phyloP scores from a whole-genome alignment of 169 alveolate genomes.

The Plasmodium knowlesi region DNA sequence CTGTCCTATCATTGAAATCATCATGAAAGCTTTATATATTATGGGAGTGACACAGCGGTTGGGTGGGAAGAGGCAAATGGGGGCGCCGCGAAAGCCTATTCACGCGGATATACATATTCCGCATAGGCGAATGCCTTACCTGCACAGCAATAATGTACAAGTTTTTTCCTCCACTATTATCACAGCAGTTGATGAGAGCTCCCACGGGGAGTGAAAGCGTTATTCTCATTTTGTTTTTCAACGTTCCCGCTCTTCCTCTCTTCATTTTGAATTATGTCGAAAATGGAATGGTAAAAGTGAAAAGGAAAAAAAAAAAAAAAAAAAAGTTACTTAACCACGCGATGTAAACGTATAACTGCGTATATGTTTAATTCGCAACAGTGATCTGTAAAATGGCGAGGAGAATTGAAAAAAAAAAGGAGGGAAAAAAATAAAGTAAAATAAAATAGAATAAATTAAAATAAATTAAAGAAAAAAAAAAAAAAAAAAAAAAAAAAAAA shows the following conservation, averaged over 20 bases:
- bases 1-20: conserved; percentile 75
- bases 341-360: not conserved
- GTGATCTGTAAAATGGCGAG: not conserved
- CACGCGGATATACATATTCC: not conserved
- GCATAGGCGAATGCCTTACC: conserved; percentile 74
- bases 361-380: not conserved
- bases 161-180: conserved; percentile 99
- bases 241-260: conserved; percentile 86
- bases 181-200: conserved; percentile 98
- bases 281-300: not conserved
- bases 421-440: not conserved
- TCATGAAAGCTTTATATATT: conserved; percentile 52
- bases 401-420: not conserved
- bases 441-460: too few relatives aligned
- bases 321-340: not conserved
- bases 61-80: not conserved
- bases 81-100: not conserved
- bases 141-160: conserved; percentile 97
- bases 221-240: conserved; percentile 87
- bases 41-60: not conserved
- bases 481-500: too few relatives aligned
- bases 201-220: conserved; percentile 98
- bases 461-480: too few relatives aligned
- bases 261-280: conserved; percentile 43
- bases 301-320: not conserved